Evolutionary conservation across 2,329 filamentous ascomycete species (phyloP), one percentile per base, ranked within the genome.

Genomic region (Chaetomiaceae sp.): DNA sequence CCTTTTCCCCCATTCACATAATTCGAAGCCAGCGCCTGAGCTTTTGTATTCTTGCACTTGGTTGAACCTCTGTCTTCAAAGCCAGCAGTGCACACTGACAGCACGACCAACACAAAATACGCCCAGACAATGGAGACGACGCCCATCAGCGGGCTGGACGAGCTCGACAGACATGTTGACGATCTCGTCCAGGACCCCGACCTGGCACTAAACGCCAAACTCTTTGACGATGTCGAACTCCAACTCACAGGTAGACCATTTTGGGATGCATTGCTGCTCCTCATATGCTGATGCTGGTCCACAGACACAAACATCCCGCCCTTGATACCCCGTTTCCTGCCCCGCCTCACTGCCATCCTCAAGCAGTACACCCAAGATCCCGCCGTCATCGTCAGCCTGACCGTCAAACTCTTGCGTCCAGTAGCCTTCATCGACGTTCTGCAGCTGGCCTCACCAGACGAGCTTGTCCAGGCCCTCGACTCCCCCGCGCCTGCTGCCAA

Each of bases 151-250:
- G 72, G 76, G 8, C 65, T 81, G 15, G 67, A 73, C 18, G 75
- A 78, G 53, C 68, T 83, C 18, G 68, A 75, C 39, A 60, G 59
- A 18, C 79, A 83, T 58, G 66, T 83, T 14, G 67, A 73, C 41
- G 62, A 71, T 22, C 64, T 82, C n/a, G 51, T 69, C 15, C 58
- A 63, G 20, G 68, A 73, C 49, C 65, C 72, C 15, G 63, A 64
- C 0, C 60, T 68, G 1, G 59, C 65, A 0, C 64, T 77, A 29
- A 62, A 74, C 49, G 62, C 64, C 10, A 73, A 73, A 53, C 65
- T 82, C 2, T 75, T 83, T 48, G 79, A 82, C 56, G 65, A 78
- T 56, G 72, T 82, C 36, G 73, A 77, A 55, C 69, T 81, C 4
- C 77, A 81, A 57, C 65, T 83, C 14, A 80, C 69, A 34, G 73